Base-by-base conservation (phyloP, 768 basidiomycete genomes). In the Asterophora parasitica region DNA sequence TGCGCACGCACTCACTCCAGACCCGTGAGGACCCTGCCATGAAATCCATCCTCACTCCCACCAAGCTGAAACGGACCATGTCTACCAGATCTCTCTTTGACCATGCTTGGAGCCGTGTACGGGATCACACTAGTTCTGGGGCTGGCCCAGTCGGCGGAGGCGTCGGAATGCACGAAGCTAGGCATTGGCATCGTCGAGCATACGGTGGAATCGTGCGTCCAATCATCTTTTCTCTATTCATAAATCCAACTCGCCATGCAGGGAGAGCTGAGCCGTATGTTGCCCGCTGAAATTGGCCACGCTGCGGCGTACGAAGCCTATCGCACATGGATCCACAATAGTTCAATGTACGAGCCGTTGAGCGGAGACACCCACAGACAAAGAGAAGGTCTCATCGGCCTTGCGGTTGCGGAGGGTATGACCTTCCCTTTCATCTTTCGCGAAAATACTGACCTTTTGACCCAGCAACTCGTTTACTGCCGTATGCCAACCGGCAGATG, bases 281-380 rank as follows among this genome's bases (percentile, higher is more conserved):
- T 70, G 5, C 81, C 85, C 0, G 57, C 65, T 13, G 83, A 88
- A 48, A 74, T 90, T 13, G 88, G 88, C 0, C 77, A 83, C 54
- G 88, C 87, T 4, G 86, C 86, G 8, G 86, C 83, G 2, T 88
- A 86, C 59, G 85, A 88, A 62, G 85, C 85, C 0, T 82, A 83
- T 61, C 74, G 85, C 12, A 75, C 75, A 20, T 83, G 82, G 79
- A 78, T 78, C 42, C 73, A 79, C 55, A 78, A 81, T 54, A 75
- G 63, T 33, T 69, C 65, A 5, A 69, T 83, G 36, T 78, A 81
- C 48, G 75, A 78, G 41, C 77, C 79, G 12, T 55, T 85, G 4
- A 73, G 73, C 44, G 77, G 72, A 7, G 79, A 85, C 55, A 61
- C 66, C 38, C 83, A 81, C 52, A 67, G 79, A 35, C 82, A 85